A percentile compares a stretch with the other conserved stretches of the same genome.
Evolutionary conservation across 768 basidiomycete species (phyloP).

Genomic region (Lactarius pseudohatsudake): DNA sequence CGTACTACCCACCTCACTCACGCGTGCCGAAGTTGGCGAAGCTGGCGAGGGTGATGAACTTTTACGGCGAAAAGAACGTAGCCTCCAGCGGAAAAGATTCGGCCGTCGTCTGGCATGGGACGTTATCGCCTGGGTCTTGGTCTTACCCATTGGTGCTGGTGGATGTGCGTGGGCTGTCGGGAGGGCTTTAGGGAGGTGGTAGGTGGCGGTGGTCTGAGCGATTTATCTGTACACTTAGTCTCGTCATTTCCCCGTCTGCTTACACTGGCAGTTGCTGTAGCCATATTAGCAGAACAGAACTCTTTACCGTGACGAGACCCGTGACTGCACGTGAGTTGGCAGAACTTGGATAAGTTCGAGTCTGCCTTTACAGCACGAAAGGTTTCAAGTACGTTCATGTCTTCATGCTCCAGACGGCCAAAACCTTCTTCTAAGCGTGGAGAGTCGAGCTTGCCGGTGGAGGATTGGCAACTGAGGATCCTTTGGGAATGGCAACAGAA

Average conservation of each 20-base stretch:
- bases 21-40: conserved; percentile 17
- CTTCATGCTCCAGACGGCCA: neutral
- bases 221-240: conserved; percentile 20
- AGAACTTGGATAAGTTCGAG: neutral
- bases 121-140: conserved; percentile 73
- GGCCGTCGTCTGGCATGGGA: conserved; percentile 80
- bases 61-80: conserved; percentile 81
- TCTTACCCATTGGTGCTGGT: conserved; percentile 58
- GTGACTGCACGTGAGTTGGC: conserved; percentile 10
- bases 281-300: conserved; percentile 7
- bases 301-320: neutral
- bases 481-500: conserved; percentile 21
- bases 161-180: conserved; percentile 60
- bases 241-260: neutral
- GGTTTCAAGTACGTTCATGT: conserved; percentile 3
- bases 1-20: conserved; percentile 52
- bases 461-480: conserved; percentile 25
- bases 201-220: conserved; percentile 18
- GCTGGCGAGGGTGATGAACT: conserved; percentile 55
- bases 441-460: neutral
- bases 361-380: neutral
- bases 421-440: neutral
- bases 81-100: conserved; percentile 72
- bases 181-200: conserved; percentile 55
- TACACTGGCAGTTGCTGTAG: conserved; percentile 17